Evolutionary conservation across 257 asterid genomes (phyloP).

Genomic region (Scutellaria minor): DNA sequence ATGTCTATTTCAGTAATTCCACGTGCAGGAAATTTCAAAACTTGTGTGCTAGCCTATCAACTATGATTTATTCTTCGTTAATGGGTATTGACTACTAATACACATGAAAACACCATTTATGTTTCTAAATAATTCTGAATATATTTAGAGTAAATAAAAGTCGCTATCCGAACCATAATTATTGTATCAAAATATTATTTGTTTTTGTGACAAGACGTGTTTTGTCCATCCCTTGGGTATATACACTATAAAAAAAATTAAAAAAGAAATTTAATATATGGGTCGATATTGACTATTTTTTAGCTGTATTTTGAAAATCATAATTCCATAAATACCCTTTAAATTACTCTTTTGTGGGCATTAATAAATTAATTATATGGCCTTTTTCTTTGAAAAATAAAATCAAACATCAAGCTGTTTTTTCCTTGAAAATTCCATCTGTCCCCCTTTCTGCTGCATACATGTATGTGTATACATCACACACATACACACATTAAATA

Average conservation of each 20-base stretch:
- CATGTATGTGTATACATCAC: background rate
- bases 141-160: conserved; percentile 7
- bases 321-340: background rate
- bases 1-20: conserved; percentile 15
- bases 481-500: background rate
- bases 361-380: background rate
- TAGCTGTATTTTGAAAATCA: conserved; percentile 7
- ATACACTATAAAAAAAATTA: background rate
- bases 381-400: background rate
- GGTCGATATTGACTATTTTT: conserved; percentile 20
- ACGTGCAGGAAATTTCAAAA: conserved; percentile 41
- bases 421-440: conserved; percentile 27
- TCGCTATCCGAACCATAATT: conserved; percentile 32
- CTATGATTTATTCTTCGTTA: conserved; percentile 34
- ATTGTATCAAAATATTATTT: conserved; percentile 29
- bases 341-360: conserved; percentile 8
- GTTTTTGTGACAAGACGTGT: conserved; percentile 7
- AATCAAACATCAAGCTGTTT: conserved; percentile 19
- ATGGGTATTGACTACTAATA: conserved; percentile 45
- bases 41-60: conserved; percentile 43
- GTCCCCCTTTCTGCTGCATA: conserved; percentile 20
- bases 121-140: conserved; percentile 25
- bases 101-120: conserved; percentile 33
- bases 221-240: conserved; percentile 16
- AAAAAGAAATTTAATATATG: background rate